Evolutionary conservation across 345 rosid genomes (phyloP), one percentile per base, ranked within the genome.

Genomic region (Gossypium rotundifolium): DNA sequence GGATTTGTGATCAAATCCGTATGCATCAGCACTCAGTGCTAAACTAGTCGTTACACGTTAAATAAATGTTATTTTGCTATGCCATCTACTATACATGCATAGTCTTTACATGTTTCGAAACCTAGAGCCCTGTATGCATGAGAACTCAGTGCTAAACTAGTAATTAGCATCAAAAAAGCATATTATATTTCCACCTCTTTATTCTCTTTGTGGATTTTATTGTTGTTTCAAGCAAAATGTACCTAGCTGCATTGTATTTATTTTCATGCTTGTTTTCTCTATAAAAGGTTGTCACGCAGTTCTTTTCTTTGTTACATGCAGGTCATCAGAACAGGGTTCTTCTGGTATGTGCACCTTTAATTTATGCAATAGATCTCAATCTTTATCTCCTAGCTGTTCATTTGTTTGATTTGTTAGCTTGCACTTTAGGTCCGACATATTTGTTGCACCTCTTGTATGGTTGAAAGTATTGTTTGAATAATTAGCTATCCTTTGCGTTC

Each of bases 321-420:
- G 99, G 85, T 83, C 95, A 52, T 90, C 85, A 0, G 99, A 91
- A 75, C 86, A 85, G 68, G 85, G 90, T 53, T 68, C 93, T 74
- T 88, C 93, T 65, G 99, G 99, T 95, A 85, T 40, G 82, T 75
- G 73, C 13, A 74, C 51, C 17, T 11, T 75, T 78, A 63, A 20
- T 68, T 48, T 17, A 16, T 52, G n/a, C 44, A 16, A 55, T 59
- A 60, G 20, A 17, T 33, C 40, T 33, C 7, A 8, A 53, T 61
- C 53, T 33, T 53, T 25, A 18, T 69, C 71, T 72, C 60, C 62
- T 67, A 1, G 45, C 61, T 51, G 44, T 49, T 65, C 17, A 4
- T 52, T 23, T 12, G 40, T 40, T 65, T 1, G 2, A 13, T 67
- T 13, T 2, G 38, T 13, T 49, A 8, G 38, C 8, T 0, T 13